Base-by-base conservation (phyloP, 768 basidiomycete genomes). In the Ephemerocybe angulata region DNA sequence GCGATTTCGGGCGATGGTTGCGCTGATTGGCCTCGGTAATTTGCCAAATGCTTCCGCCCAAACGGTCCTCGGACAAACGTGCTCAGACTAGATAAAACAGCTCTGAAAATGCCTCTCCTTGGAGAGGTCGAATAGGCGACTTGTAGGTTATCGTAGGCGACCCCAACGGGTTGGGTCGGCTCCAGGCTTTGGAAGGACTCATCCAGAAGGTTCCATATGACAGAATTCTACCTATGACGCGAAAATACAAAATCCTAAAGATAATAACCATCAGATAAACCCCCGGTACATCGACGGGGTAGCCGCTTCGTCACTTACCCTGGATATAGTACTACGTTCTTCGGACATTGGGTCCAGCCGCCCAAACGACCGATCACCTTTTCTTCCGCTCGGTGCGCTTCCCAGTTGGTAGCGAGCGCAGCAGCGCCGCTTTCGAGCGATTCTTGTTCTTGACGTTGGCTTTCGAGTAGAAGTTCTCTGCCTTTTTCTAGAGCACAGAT, bases 381-480 rank as follows among this genome's bases (percentile, higher is more conserved):
- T 51, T 64, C 15, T 67, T 67, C 37, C 63, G 64, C 53, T 67
- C 72, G 63, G 70, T 77, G 56, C 74, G 72, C 65, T 81, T 84
- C 38, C 83, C 84, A 46, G 71, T 72, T 27, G 80, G 76, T 21
- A 85, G 65, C 10, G 81, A 75, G 64, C 81, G 83, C 70, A 88
- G 72, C 47, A 87, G 60, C 22, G 80, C 77, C 21, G 83, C 78
- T 63, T 86, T 88, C 44, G 72, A 71, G 30, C 89, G 83, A 59
- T 83, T 90, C 69, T 88, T 92, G 71, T 92, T 93, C 76, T 93
- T 93, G 59, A 93, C 90, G 59, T 93, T 93, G 4, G 88, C 82
- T 37, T 67, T 79, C 3, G 86, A 82, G 74, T 91, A 97, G 75
- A 93, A 98, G 74, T 98, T 98, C 53, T 80, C 77, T 10, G 90